phyloP scores from a whole-genome alignment of 768 basidiomycete genomes.

The Suillus subluteus region DNA sequence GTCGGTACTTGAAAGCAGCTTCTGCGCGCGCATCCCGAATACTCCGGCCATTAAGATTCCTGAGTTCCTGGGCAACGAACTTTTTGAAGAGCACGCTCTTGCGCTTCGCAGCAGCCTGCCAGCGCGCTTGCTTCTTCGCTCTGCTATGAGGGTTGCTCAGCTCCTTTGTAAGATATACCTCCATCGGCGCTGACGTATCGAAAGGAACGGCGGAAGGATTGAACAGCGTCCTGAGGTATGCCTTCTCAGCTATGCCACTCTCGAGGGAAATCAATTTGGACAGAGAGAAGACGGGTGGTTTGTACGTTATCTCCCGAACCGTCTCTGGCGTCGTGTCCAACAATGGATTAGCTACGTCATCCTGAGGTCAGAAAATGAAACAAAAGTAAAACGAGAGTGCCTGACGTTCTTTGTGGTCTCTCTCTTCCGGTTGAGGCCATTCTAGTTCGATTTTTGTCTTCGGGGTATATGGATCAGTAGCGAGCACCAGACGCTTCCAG shows the following conservation, averaged over 20 bases:
- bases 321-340: constrained; percentile 69
- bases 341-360: constrained; percentile 35
- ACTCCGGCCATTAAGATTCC: constrained; percentile 61
- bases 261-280: constrained; percentile 41
- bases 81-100: constrained; percentile 54
- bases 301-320: constrained; percentile 73
- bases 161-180: constrained; percentile 67
- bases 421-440: constrained; percentile 64
- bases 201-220: constrained; percentile 46
- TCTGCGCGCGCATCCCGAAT: constrained; percentile 69
- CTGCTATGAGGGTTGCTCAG: constrained; percentile 82
- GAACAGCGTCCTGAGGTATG: constrained; percentile 58
- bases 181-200: constrained; percentile 61
- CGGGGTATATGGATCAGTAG: constrained; percentile 62
- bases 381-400: neutral
- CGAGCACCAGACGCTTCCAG: constrained; percentile 75
- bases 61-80: constrained; percentile 56
- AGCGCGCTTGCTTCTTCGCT: constrained; percentile 79
- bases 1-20: constrained; percentile 74
- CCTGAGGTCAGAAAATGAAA: neutral
- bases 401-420: constrained; percentile 38
- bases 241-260: constrained; percentile 51
- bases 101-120: constrained; percentile 58
- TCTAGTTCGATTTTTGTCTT: constrained; percentile 56
- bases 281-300: constrained; percentile 55